Base-by-base conservation (phyloP, 2,329 filamentous ascomycete species). In the Exophiala viscosa region DNA sequence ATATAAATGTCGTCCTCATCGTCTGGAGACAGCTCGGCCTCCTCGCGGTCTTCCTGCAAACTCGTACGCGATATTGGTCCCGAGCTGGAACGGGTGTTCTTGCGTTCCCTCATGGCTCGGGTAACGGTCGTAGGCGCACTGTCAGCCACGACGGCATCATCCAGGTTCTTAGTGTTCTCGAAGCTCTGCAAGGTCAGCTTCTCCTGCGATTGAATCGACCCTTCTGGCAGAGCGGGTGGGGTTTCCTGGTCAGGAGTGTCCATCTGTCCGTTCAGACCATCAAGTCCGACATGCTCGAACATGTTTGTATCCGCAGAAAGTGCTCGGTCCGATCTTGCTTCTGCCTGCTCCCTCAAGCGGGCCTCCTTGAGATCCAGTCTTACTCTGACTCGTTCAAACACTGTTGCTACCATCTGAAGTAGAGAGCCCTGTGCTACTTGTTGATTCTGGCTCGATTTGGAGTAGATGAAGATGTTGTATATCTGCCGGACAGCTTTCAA, bases 391-490 rank as follows among this genome's bases (percentile, higher is more conserved):
- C 93, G 79, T 70, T 99, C 93, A 65, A 99, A 99, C 2, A 99
- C 93, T 1, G 92, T 97, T 60, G 92, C 91, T 35, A 97, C 90
- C 93, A 99, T 99, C 72, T 99, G 93, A 3, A 92, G 96, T 65
- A 99, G 76, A 3, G 93, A 96, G 2, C 93, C 93, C 69, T 99
- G 95, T 1, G 95, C 95, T 45, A 97, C 89, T 70, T 96, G 91
- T 75, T 99, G 93, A 68, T 97, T 99, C 51, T 90, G 84, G 59
- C 87, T 95, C 59, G 86, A 96, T 67, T 93, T 90, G 61, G 92
- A 97, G 45, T 97, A 83, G 55, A 99, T 79, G 70, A 99, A 99
- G 63, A 99, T 95, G 75, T 99, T 99, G 78, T 99, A 99, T 53
- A 96, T 95, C 71, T 97, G 90, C 62, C 93, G 87, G 60, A 99